phyloP scores from a whole-genome alignment of 257 asterid species.

The Solanum rostratum region DNA sequence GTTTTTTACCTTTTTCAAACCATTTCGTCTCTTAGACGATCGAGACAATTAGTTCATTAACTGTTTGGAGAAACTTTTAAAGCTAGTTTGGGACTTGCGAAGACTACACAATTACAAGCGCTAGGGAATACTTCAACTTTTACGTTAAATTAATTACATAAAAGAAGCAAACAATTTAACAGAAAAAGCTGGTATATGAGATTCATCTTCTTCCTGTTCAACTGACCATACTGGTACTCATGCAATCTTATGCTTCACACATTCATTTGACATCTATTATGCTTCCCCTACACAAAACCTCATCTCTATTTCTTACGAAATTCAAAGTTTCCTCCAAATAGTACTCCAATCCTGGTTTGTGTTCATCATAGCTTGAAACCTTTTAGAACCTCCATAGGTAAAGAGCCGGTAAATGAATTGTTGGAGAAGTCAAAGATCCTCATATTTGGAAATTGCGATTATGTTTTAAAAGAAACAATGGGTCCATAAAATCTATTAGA shows the following conservation, averaged over 20 bases:
- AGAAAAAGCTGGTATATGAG: background rate
- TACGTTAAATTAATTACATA: no score
- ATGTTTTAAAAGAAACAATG: background rate
- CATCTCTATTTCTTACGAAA: no score
- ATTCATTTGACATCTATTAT: background rate
- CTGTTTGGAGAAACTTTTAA: no score
- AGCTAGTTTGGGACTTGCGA: no score
- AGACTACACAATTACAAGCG: no score
- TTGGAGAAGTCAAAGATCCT: background rate
- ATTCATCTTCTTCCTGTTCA: background rate
- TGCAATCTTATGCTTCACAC: background rate
- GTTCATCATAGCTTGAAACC: background rate
- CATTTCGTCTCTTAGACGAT: no score
- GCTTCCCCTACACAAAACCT: no score
- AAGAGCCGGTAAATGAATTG: background rate
- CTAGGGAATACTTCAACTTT: no score
- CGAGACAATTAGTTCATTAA: no score
- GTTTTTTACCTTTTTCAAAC: no score
- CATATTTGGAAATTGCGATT: background rate
- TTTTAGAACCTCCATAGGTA: background rate
- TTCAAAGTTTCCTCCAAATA: no score
- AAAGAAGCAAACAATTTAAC: no score
- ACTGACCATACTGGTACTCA: background rate
- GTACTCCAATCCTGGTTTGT: background rate
- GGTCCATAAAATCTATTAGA: background rate